These are phyloP conservation scores for Pythium oligandrum DNA, from an alignment of 352 stramenopile genomes.

Conservation along the genomic window DNA sequence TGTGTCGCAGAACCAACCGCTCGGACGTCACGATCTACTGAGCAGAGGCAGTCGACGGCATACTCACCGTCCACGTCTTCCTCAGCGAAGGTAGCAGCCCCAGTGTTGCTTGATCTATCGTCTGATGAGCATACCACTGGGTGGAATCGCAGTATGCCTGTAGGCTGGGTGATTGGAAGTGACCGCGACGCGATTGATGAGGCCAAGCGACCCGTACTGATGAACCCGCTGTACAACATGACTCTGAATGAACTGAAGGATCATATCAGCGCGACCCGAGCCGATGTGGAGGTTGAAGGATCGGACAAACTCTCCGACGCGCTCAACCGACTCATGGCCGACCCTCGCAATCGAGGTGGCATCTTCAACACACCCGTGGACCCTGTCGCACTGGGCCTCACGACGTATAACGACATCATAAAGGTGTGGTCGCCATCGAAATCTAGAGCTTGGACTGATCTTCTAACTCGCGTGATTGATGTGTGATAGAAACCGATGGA, in stretches of 20 bases:
- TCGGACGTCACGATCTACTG: no score
- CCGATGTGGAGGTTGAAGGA: conserved; percentile 51
- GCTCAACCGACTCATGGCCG: conserved; percentile 65
- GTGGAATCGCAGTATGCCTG: conserved; percentile 52
- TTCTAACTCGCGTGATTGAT: conserved; percentile 1
- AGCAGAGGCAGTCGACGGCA: no score
- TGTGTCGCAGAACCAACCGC: no score
- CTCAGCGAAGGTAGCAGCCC: no score
- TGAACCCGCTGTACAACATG: conserved; percentile 57
- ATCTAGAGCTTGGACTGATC: not conserved
- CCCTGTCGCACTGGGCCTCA: conserved; percentile 55
- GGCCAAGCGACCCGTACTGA: conserved; percentile 1
- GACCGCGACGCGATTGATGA: not conserved
- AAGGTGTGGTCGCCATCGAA: conserved; percentile 17
- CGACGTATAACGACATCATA: conserved; percentile 67
- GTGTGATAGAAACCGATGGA: conserved; percentile 83
- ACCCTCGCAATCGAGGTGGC: conserved; percentile 63
- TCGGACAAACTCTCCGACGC: conserved; percentile 66
- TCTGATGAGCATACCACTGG: conserved; percentile 21
- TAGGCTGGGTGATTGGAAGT: conserved; percentile 20
- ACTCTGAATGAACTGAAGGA: conserved; percentile 44
- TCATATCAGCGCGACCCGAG: conserved; percentile 64
- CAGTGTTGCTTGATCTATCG: conserved; percentile 9
- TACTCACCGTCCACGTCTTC: no score
- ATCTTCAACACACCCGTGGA: conserved; percentile 80